Conservation (phyloP, 2,329 filamentous ascomycete species). For the Beauveria bassiana region DNA sequence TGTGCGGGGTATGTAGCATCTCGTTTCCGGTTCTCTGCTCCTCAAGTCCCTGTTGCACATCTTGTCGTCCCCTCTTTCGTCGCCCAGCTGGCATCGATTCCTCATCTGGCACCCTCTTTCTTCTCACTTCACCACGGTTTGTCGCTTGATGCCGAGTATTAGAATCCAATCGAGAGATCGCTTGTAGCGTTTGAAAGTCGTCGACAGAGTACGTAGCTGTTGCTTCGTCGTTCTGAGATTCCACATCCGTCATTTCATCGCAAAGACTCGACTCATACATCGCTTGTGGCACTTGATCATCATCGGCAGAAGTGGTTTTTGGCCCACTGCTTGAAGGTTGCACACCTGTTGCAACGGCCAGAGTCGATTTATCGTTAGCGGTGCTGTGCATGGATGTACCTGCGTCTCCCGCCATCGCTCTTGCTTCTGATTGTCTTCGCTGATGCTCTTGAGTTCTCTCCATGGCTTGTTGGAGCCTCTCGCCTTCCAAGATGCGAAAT, state of each 20-base stretch:
- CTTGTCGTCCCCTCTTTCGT: not conserved
- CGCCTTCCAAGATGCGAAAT: not conserved
- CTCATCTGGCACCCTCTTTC: conserved; percentile 1
- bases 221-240: no score
- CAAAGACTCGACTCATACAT: no score
- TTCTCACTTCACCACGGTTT: not conserved
- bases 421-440: not conserved
- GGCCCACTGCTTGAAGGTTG: not conserved
- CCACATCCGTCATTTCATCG: no score
- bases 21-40: not conserved
- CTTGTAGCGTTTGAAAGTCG: not conserved
- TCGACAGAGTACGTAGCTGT: not conserved
- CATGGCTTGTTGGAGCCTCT: not conserved
- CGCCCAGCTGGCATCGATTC: not conserved
- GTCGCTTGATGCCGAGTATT: not conserved
- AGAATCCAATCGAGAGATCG: not conserved
- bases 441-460: not conserved
- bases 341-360: not conserved
- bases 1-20: not conserved
- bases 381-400: not conserved
- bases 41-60: not conserved
- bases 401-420: not conserved
- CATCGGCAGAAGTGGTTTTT: no score
- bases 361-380: not conserved
- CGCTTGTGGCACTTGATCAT: no score